phyloP scores from a whole-genome alignment of 495 filamentous ascomycete species.

The Talaromyces thailandensis region DNA sequence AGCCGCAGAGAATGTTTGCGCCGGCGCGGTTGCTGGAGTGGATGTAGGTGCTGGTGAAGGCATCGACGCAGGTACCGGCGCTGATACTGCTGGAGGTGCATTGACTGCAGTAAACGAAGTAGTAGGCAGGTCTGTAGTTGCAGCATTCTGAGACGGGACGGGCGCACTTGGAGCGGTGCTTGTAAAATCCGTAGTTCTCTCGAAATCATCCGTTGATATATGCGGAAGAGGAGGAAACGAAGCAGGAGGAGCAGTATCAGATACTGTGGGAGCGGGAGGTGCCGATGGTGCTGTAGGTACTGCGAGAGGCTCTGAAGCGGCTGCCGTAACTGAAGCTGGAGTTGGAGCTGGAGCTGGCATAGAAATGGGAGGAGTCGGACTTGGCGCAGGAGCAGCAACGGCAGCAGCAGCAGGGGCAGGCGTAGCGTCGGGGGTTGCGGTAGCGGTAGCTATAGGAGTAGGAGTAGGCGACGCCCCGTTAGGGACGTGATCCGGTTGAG shows the following conservation, averaged over 20 bases:
- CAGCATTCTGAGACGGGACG: background rate
- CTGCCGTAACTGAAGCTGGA: background rate
- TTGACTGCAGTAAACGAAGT: constrained; percentile 2
- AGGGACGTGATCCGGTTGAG: background rate
- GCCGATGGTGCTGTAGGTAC: background rate
- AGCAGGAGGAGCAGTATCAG: background rate
- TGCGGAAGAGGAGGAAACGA: background rate
- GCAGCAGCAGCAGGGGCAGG: background rate
- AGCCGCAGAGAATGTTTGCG: background rate
- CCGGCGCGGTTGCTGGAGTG: background rate
- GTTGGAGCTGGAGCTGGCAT: background rate
- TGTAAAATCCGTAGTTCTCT: background rate
- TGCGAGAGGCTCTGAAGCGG: background rate
- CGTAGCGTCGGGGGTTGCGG: background rate
- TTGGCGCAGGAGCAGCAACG: background rate
- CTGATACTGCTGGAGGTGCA: background rate
- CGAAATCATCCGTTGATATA: constrained; percentile 3
- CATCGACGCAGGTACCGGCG: background rate
- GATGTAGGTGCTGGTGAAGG: background rate
- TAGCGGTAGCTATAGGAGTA: background rate
- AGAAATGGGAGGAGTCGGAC: background rate
- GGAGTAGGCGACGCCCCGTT: background rate
- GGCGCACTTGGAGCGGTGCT: background rate
- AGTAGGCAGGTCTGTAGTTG: background rate
- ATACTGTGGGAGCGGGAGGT: background rate